Percentiles rank a stretch among this genome's conserved stretches.
Evolutionary conservation across 116 monocot genomes (phyloP).

Genomic region (Cymodocea nodosa): DNA sequence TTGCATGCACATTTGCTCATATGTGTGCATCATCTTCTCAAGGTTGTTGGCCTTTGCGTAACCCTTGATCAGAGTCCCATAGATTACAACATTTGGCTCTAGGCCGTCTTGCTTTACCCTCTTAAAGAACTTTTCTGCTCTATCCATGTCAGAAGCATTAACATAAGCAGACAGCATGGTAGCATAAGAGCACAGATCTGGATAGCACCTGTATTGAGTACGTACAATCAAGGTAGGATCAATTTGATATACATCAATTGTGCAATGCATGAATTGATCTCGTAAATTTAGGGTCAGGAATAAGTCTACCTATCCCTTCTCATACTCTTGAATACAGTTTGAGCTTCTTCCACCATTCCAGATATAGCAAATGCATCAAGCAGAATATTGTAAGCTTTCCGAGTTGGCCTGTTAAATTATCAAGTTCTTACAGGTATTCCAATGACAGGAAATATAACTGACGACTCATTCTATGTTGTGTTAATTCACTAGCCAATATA

Average conservation of each 20-base stretch:
- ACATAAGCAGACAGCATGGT: slow-evolving; percentile 88
- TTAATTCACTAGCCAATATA: too few species aligned
- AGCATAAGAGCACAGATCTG: slow-evolving; percentile 82
- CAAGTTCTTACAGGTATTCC: background rate
- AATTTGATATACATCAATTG: too few species aligned
- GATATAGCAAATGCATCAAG: slow-evolving; percentile 97
- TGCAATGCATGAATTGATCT: too few species aligned
- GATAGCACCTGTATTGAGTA: slow-evolving; percentile 34
- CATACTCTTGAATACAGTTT: slow-evolving; percentile 90
- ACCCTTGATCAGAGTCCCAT: slow-evolving; percentile 91
- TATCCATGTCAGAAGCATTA: slow-evolving; percentile 84
- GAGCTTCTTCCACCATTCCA: slow-evolving; percentile 88
- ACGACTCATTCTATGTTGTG: too few species aligned
- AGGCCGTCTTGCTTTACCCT: slow-evolving; percentile 76
- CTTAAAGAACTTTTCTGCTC: slow-evolving; percentile 86
- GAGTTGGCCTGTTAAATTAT: slow-evolving; percentile 53
- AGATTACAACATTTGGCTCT: slow-evolving; percentile 69
- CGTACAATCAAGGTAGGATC: background rate
- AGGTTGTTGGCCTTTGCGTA: slow-evolving; percentile 74
- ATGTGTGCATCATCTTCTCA: slow-evolving; percentile 66
- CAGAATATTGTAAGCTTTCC: slow-evolving; percentile 85
- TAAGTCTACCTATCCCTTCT: slow-evolving; percentile 59
- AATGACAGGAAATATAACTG: background rate
- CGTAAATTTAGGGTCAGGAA: background rate
- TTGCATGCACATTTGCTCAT: slow-evolving; percentile 63